Evolutionary conservation across 495 filamentous ascomycete species (phyloP).

Genomic region (Lasiosphaeria ovina): DNA sequence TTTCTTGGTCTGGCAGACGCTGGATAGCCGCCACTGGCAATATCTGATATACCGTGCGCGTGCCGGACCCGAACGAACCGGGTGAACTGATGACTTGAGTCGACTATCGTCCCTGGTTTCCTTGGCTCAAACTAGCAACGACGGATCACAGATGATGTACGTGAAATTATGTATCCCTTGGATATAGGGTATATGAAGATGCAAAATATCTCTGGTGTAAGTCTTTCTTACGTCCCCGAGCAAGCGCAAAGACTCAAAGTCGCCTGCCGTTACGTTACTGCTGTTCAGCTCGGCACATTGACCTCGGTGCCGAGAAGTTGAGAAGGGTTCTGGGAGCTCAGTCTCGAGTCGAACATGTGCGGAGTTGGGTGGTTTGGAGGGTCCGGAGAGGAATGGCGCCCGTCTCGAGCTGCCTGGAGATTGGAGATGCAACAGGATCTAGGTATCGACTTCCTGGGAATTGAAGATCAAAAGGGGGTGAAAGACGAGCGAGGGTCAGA

Average conservation of each 20-base stretch:
- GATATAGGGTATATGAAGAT: slow-evolving; percentile 2
- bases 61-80: not conserved
- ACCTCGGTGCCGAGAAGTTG: slow-evolving; percentile 27
- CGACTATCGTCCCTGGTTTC: not conserved
- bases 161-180: slow-evolving; percentile 5
- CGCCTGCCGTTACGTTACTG: slow-evolving; percentile 45
- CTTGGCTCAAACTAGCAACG: not conserved
- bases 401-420: too few relatives aligned
- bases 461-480: too few relatives aligned
- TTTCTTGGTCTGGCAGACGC: slow-evolving; percentile 3
- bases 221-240: slow-evolving; percentile 55
- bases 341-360: slow-evolving; percentile 26
- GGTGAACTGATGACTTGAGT: not conserved
- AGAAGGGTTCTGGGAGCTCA: slow-evolving; percentile 14
- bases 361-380: slow-evolving; percentile 2
- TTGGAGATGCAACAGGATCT: too few relatives aligned
- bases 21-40: too few relatives aligned
- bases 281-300: slow-evolving; percentile 32
- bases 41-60: not conserved
- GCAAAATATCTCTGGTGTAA: slow-evolving; percentile 26
- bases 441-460: too few relatives aligned
- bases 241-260: slow-evolving; percentile 64
- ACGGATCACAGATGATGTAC: not conserved
- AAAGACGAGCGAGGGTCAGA: too few relatives aligned
- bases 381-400: not conserved